Base-by-base conservation (phyloP, 106 monocot genomes). In the Platanthera guangdongensis region DNA sequence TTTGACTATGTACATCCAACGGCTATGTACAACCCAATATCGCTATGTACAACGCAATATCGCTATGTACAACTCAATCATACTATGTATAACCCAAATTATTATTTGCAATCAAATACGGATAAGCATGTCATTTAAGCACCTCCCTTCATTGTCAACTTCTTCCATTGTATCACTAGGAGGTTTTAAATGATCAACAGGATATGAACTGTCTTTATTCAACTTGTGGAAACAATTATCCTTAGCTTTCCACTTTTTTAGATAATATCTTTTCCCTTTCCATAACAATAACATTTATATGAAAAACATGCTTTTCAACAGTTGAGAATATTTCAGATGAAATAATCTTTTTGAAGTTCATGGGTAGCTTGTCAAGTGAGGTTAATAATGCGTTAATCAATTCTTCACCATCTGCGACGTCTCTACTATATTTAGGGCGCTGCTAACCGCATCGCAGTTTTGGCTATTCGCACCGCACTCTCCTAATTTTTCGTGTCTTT, bases 321-420 rank as follows among this genome's bases (percentile, higher is more conserved):
- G 83, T 87, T 45, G 45, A 39, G 4, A 74, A 72, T 74, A 90
- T 79, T 68, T 85, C 88, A 78, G 86, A 88, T 21, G 79, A 47
- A 68, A 47, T 75, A 7, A 73, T 79, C 53, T 78, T 80, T 72
- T 85, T 82, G 7, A 16, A 28, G 9, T 84, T 78, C 13, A 81
- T 46, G n/a, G 92, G 85, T 70, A 92, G 82, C 65, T 22, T 92
- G 15, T 88, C 83, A 9, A 95, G 85, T 64, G 80, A 86, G 45
- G 63, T 50, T 68, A 95, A 49, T 18, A 90, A 65, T 21, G 75
- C 50, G 48, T 53, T 75, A 54, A 95, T 79, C 51, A 87, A 64
- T 80, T 88, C 87, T 60, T 95, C 95, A 15, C 71, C n/a, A 50
- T 81, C 79, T 71, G 47, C 62, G 8, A 48, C 22, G 80, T 85